phyloP scores from a whole-genome alignment of 2,329 filamentous ascomycete genomes.

The Aspergillus fijiensis region DNA sequence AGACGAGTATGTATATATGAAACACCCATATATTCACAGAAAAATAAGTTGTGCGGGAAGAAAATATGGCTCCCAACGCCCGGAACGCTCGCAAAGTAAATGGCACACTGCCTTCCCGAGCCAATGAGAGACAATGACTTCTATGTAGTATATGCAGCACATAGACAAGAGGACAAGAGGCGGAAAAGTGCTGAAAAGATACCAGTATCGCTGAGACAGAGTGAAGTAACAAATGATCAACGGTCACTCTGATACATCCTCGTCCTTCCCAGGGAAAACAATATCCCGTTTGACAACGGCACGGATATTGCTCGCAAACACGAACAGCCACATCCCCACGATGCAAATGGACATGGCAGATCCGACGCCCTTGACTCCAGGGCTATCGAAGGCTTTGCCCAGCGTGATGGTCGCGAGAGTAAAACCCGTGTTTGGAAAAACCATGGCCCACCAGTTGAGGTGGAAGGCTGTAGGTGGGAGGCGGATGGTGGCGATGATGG shows the following conservation, averaged over 20 bases:
- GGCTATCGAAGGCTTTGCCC: conserved; percentile 54
- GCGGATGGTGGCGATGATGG: conserved; percentile 47
- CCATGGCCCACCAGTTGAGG: conserved; percentile 62
- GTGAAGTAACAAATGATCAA: background rate
- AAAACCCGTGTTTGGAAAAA: conserved; percentile 66
- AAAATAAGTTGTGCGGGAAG: too few species aligned
- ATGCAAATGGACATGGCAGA: conserved; percentile 58
- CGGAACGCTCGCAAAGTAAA: background rate
- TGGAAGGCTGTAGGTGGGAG: conserved; percentile 49
- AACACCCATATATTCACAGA: too few species aligned
- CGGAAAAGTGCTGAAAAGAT: background rate
- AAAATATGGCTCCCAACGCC: too few species aligned
- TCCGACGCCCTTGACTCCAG: conserved; percentile 54
- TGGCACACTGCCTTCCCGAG: background rate
- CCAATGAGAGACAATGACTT: background rate
- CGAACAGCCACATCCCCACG: conserved; percentile 56
- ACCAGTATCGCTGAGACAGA: background rate
- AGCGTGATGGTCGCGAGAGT: conserved; percentile 60
- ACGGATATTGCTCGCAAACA: conserved; percentile 50
- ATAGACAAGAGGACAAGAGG: background rate
- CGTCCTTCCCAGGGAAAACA: conserved; percentile 60
- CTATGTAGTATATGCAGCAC: background rate
- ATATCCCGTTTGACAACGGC: conserved; percentile 55
- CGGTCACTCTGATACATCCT: conserved; percentile 47
- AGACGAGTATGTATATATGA: too few species aligned